These are phyloP conservation scores for Chaetomiaceae sp. DNA, from an alignment of 2,329 filamentous ascomycete genomes.

Conservation along the genomic window DNA sequence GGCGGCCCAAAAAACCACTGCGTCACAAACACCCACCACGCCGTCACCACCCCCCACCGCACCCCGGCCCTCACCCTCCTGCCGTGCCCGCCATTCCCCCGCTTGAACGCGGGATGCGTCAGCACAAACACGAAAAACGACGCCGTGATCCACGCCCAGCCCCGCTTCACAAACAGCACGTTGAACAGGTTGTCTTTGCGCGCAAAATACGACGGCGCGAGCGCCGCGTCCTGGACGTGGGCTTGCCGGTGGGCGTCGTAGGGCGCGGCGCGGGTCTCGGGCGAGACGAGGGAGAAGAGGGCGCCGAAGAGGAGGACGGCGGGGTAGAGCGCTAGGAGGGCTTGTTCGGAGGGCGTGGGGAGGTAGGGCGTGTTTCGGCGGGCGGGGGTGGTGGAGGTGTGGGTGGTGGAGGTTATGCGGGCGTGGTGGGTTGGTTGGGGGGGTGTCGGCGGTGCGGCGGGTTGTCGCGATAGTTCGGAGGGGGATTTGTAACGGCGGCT, in stretches of 20 bases:
- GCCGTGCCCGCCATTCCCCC: conserved; percentile 31
- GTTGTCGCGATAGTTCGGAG: conserved; percentile 10
- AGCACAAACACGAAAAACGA: conserved; percentile 68
- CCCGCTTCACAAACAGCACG: conserved; percentile 85
- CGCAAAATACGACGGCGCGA: conserved; percentile 80
- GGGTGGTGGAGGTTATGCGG: conserved; percentile 9
- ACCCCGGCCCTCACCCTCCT: conserved; percentile 49
- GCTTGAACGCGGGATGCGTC: conserved; percentile 53
- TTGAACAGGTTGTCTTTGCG: conserved; percentile 93
- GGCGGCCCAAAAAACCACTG: conserved; percentile 96
- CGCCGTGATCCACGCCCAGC: conserved; percentile 85
- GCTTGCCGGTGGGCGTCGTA: conserved; percentile 62
- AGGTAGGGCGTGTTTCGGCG: conserved; percentile 53
- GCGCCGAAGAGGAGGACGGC: conserved; percentile 74
- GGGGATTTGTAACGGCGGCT: conserved; percentile 12
- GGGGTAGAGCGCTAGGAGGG: conserved; percentile 69
- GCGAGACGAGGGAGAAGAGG: conserved; percentile 73
- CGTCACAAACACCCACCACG: conserved; percentile 79
- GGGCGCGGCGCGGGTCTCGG: conserved; percentile 58
- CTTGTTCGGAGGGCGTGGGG: conserved; percentile 63
- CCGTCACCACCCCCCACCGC: conserved; percentile 69
- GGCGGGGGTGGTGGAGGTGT: not conserved
- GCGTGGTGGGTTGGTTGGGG: conserved; percentile 4
- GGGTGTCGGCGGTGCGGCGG: not conserved
- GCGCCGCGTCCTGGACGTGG: conserved; percentile 41